Base-by-base conservation (phyloP, 108 stramenopile species). In the Schizochytrium sp. region DNA sequence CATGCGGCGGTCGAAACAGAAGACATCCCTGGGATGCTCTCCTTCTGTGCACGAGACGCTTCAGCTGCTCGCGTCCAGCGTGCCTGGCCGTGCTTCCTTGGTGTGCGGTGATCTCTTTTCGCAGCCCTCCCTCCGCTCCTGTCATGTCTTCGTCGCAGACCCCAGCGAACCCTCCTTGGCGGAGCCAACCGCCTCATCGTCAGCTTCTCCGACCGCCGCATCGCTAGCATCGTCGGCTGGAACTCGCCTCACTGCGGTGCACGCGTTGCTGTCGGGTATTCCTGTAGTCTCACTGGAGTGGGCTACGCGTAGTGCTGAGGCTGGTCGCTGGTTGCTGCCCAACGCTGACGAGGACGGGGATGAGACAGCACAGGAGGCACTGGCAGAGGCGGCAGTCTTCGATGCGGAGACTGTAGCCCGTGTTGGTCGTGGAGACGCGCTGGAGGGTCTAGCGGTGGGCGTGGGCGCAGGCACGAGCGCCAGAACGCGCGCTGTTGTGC, bases 31-130 rank as follows among this genome's bases (percentile, higher is more conserved):
- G 28, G 28, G 28, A 28, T 69, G 64, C 64, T 69, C 64, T 38
- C 64, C 10, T 7, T 38, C 40, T 15, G 64, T 69, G 64, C 64
- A 5, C 64, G 64, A 69, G 64, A 69, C 64, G 64, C 64, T 69
- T 0, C 19, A 69, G 64, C 40, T 44, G 19, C 42, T 69, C 42
- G 64, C 64, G 64, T 44, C 64, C 10, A 69, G 42, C 12, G 12
- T 69, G 12, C 64, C 64, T 8, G 64, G 12, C 19, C 40, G 44
- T 8, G 64, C 64, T 8, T 28, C 64, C 42, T 5, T 69, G 42
- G 64, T 69, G 10, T 7, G 42, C 5, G 64, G 15, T 8, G 64
- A 69, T 7, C 42, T 44, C 64, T 44, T 10, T 38, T 7, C 64
- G 19, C 28, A 44, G 10, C 5, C 28, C 64, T 38, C 15, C 12